Evolutionary conservation across 495 filamentous ascomycete genomes (phyloP).

Genomic region (Aspergillus sparsus): DNA sequence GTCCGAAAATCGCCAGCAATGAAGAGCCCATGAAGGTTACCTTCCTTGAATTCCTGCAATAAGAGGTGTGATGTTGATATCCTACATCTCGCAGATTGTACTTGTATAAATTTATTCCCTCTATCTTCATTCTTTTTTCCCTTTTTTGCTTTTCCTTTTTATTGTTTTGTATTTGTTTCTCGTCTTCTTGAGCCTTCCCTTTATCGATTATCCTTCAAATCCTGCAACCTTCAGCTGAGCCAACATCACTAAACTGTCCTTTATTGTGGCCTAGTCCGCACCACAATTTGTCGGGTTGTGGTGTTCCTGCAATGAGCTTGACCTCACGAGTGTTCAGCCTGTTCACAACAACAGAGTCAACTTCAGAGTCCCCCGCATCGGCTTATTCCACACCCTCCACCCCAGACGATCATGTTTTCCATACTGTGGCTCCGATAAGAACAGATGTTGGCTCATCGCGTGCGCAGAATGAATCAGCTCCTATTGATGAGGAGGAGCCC

Average conservation of each 20-base stretch:
- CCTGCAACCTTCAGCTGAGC: conserved; percentile 19
- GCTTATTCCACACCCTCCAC: conserved; percentile 12
- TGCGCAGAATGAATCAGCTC: conserved; percentile 21
- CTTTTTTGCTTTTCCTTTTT: conserved; percentile 10
- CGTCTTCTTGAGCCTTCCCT: conserved; percentile 14
- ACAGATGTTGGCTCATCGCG: conserved; percentile 15
- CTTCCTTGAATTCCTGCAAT: conserved; percentile 7
- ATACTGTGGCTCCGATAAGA: conserved; percentile 22
- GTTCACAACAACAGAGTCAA: conserved; percentile 43
- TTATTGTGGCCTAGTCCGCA: conserved; percentile 36
- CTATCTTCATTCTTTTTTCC: conserved; percentile 23
- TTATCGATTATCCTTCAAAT: conserved; percentile 8
- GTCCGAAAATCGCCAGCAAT: neutral
- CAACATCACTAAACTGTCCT: conserved; percentile 30
- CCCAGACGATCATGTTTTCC: conserved; percentile 20
- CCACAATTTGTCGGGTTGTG: conserved; percentile 37
- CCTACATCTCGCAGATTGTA: conserved; percentile 22
- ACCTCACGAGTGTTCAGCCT: conserved; percentile 47
- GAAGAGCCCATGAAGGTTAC: conserved; percentile 4
- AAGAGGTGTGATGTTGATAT: conserved; percentile 21
- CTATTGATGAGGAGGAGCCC: conserved; percentile 49
- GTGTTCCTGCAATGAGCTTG: conserved; percentile 50
- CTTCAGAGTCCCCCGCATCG: conserved; percentile 26
- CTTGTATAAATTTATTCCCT: conserved; percentile 24
- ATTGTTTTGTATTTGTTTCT: conserved; percentile 17